Percentiles rank a stretch among this genome's conserved stretches.
Conservation (phyloP, 2,329 filamentous ascomycete genomes). For the Fusarium kyushuense region DNA sequence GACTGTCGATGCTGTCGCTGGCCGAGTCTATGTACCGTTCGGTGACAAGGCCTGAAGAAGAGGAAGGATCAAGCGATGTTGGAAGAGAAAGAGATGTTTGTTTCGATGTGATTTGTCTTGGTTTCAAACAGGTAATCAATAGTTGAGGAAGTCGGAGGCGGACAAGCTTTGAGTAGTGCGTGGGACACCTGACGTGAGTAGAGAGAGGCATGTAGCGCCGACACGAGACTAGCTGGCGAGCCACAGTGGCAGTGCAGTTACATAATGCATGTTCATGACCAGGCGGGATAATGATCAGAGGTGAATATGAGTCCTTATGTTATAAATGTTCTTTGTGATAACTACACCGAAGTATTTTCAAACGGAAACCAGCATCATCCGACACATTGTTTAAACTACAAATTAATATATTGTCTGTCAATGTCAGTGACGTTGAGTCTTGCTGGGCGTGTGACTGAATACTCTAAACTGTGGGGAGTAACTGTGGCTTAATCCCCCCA, state of each 20-base stretch:
- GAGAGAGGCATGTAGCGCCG: constrained; percentile 36
- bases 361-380: no score
- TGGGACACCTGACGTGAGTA: constrained; percentile 46
- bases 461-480: constrained; percentile 17
- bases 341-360: not conserved
- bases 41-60: constrained; percentile 37
- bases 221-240: constrained; percentile 40
- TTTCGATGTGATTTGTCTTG: constrained; percentile 32
- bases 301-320: not conserved
- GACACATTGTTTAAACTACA: not conserved
- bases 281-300: constrained; percentile 27
- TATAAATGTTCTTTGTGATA: not conserved
- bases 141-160: constrained; percentile 36
- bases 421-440: not conserved
- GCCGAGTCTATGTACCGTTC: constrained; percentile 19
- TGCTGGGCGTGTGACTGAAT: constrained; percentile 31
- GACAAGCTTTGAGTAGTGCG: constrained; percentile 34
- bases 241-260: constrained; percentile 50
- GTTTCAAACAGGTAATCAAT: constrained; percentile 37
- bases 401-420: not conserved
- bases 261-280: constrained; percentile 45
- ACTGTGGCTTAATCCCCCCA: constrained; percentile 42
- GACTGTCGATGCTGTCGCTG: constrained; percentile 24
- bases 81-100: constrained; percentile 3
- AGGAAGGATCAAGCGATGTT: not conserved